phyloP scores from a whole-genome alignment of 2,329 filamentous ascomycete species.

The Juglanconis oblonga region DNA sequence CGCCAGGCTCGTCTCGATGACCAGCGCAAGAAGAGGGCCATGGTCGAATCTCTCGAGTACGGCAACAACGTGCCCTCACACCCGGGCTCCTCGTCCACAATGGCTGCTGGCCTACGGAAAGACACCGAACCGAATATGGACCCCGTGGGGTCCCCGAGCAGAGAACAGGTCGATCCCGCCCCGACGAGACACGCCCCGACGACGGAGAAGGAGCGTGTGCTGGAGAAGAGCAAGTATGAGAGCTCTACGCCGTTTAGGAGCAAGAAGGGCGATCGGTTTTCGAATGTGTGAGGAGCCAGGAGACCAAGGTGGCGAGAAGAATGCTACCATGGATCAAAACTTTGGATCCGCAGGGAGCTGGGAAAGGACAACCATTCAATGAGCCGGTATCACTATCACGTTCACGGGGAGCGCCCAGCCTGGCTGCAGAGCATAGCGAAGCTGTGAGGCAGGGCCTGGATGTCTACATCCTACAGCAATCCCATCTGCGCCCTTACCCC shows the following conservation, averaged over 20 bases:
- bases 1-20: conserved; percentile 70
- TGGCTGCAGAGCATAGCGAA: not conserved
- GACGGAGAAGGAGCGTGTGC: conserved; percentile 62
- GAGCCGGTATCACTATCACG: not conserved
- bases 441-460: not conserved
- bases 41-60: conserved; percentile 54
- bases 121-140: conserved; percentile 53
- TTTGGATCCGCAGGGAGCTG: not conserved
- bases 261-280: conserved; percentile 83
- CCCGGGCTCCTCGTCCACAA: conserved; percentile 33
- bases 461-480: not conserved
- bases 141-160: conserved; percentile 60
- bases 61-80: conserved; percentile 34
- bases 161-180: conserved; percentile 78
- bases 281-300: conserved; percentile 35
- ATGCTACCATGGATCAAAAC: not conserved
- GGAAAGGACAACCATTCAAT: not conserved
- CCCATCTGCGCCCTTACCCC: not conserved
- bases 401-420: not conserved
- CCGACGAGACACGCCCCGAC: conserved; percentile 77
- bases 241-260: conserved; percentile 70
- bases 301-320: not conserved
- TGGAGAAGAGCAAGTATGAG: conserved; percentile 90
- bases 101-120: conserved; percentile 36
- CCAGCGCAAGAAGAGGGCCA: conserved; percentile 60